phyloP scores from a whole-genome alignment of 2,329 filamentous ascomycete genomes.

The Alternaria brassicae region DNA sequence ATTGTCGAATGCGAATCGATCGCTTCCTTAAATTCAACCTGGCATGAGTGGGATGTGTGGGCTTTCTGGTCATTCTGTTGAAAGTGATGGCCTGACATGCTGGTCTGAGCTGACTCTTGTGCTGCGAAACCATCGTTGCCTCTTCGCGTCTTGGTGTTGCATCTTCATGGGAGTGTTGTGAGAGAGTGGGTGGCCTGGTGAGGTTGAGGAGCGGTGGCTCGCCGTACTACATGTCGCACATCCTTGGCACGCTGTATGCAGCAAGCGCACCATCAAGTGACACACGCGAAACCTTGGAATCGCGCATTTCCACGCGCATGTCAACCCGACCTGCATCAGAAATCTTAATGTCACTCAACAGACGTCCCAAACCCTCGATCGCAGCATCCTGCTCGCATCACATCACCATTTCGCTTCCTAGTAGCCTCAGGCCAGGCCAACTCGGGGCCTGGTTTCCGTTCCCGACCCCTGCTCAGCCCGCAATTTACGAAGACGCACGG shows the following conservation, averaged over 20 bases:
- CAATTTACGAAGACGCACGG: slow-evolving; percentile 10
- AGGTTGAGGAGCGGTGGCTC: slow-evolving; percentile 1
- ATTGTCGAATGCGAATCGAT: neutral
- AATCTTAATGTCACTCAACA: neutral
- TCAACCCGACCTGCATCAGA: neutral
- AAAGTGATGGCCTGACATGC: neutral
- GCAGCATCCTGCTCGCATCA: neutral
- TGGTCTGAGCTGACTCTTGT: neutral
- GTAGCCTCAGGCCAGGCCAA: slow-evolving; percentile 4
- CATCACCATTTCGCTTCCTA: slow-evolving; percentile 1
- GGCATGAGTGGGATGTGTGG: neutral
- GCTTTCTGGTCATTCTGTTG: neutral
- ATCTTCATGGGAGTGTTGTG: slow-evolving; percentile 2
- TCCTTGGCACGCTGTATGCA: neutral
- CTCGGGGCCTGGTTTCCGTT: slow-evolving; percentile 8
- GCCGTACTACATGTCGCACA: neutral
- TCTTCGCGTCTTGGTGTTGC: neutral
- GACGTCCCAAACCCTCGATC: neutral
- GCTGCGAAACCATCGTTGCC: neutral
- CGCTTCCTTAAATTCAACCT: neutral
- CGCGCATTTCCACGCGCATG: neutral
- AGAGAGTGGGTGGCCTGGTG: neutral
- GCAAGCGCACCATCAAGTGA: neutral
- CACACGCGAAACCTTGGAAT: neutral
- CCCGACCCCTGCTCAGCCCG: slow-evolving; percentile 12